These are phyloP conservation scores for Austroboletus eburneus DNA, from an alignment of 768 basidiomycete species.

Conservation along the genomic window DNA sequence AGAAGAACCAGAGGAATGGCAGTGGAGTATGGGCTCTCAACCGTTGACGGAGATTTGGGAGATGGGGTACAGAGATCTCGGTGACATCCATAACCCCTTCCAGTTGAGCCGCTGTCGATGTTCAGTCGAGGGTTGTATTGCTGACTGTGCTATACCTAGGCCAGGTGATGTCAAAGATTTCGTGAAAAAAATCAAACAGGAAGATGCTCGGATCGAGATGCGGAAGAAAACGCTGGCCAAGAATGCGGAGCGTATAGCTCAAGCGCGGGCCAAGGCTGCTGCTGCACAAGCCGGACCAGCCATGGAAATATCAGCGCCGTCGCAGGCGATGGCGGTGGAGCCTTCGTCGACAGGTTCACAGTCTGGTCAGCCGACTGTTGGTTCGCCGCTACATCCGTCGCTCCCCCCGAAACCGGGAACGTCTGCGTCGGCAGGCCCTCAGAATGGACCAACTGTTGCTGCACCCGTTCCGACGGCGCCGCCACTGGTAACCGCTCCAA, in stretches of 20 bases:
- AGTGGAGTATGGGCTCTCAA: conserved; percentile 61
- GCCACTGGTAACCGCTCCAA: conserved; percentile 12
- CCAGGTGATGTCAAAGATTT: conserved; percentile 74
- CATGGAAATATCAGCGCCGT: conserved; percentile 16
- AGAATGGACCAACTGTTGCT: conserved; percentile 14
- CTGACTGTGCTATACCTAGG: conserved; percentile 32
- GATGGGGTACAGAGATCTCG: conserved; percentile 66
- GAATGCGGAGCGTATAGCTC: conserved; percentile 35
- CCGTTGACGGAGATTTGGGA: conserved; percentile 80
- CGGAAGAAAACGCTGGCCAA: conserved; percentile 39
- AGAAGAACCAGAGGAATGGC: conserved; percentile 57
- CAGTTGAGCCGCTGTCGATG: conserved; percentile 43
- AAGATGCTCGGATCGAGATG: conserved; percentile 58
- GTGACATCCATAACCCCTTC: conserved; percentile 62
- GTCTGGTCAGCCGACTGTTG: conserved; percentile 13
- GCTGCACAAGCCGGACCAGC: conserved; percentile 17
- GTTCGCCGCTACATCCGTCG: conserved; percentile 60
- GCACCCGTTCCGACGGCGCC: conserved; percentile 10
- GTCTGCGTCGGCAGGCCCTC: conserved; percentile 30
- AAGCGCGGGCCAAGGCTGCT: conserved; percentile 42
- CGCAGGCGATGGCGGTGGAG: conserved; percentile 16
- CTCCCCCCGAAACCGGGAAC: conserved; percentile 67
- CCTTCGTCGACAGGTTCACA: conserved; percentile 20
- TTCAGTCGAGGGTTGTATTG: background rate
- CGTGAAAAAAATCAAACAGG: conserved; percentile 63